A percentile compares a stretch with the other conserved stretches of the same genome.
These are phyloP conservation scores for Francoa sonchifolia DNA, from an alignment of 441 rosid species.

Conservation along the genomic window DNA sequence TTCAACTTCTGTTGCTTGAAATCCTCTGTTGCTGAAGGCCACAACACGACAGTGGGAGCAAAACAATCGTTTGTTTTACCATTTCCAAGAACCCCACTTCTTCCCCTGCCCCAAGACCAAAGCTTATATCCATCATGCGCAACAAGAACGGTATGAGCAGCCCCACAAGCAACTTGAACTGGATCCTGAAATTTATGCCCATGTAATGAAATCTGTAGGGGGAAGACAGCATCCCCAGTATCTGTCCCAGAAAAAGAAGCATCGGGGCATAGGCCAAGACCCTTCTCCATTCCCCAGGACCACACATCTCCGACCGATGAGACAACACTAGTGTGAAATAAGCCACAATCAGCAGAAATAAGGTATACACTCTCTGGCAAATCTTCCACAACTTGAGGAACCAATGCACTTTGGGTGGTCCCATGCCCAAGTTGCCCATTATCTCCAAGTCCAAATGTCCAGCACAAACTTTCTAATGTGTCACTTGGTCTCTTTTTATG, in stretches of 20 bases:
- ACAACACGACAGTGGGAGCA: slow-evolving; percentile 33
- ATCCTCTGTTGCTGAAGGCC: slow-evolving; percentile 49
- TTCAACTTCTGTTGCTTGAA: slow-evolving; percentile 24
- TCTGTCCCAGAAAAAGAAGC: slow-evolving; percentile 47
- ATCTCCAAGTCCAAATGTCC: slow-evolving; percentile 89
- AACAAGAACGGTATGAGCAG: slow-evolving; percentile 77
- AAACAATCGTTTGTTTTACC: slow-evolving; percentile 36
- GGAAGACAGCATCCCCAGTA: slow-evolving; percentile 62
- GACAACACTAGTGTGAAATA: slow-evolving; percentile 79
- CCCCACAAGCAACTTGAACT: slow-evolving; percentile 66
- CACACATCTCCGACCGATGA: slow-evolving; percentile 75
- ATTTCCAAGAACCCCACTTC: slow-evolving; percentile 76
- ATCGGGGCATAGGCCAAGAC: slow-evolving; percentile 77
- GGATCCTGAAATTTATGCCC: slow-evolving; percentile 46
- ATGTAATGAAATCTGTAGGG: slow-evolving; percentile 24
- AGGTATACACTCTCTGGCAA: slow-evolving; percentile 38
- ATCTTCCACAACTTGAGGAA: slow-evolving; percentile 56
- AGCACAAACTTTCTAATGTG: slow-evolving; percentile 42
- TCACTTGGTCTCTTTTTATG: slow-evolving; percentile 34
- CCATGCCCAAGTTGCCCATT: slow-evolving; percentile 88
- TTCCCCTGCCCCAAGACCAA: slow-evolving; percentile 95
- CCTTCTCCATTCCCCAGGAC: slow-evolving; percentile 95
- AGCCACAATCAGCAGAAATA: slow-evolving; percentile 71
- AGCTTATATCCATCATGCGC: slow-evolving; percentile 56
- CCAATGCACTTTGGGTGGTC: slow-evolving; percentile 34